Evolutionary conservation across 164 flowering plant genomes (phyloP).

Genomic region (Umbellularia californica): DNA sequence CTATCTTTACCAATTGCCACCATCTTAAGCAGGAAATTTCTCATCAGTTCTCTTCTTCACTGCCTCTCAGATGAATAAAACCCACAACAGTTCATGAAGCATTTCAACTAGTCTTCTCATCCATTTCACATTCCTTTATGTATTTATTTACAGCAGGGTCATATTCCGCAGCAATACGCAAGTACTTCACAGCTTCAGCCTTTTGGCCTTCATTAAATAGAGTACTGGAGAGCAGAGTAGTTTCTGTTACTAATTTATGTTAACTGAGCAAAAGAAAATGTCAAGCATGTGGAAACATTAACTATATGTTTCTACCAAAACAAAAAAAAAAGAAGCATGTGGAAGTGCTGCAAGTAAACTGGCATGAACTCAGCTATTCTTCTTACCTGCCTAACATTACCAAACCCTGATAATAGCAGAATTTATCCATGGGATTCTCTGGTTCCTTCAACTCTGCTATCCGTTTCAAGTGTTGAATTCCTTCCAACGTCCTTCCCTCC

Average conservation of each 20-base stretch:
- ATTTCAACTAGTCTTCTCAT: conserved; percentile 10
- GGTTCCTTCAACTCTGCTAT: conserved; percentile 64
- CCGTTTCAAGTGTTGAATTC: conserved; percentile 64
- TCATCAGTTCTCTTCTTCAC: too few species aligned
- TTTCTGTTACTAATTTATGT: not conserved
- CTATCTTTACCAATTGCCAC: too few species aligned
- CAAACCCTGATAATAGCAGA: conserved; percentile 67
- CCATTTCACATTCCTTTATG: conserved; percentile 46
- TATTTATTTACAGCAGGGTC: conserved; percentile 36
- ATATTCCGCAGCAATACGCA: conserved; percentile 49
- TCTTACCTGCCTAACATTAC: conserved; percentile 64
- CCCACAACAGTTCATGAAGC: not conserved
- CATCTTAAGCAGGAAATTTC: too few species aligned
- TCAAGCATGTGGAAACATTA: not conserved
- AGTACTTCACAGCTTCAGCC: conserved; percentile 53
- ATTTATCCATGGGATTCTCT: conserved; percentile 61
- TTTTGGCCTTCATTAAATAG: conserved; percentile 41
- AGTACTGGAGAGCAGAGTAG: conserved; percentile 34
- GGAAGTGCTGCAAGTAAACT: too few species aligned
- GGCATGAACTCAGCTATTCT: too few species aligned
- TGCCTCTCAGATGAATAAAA: too few species aligned
- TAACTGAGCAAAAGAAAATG: not conserved
- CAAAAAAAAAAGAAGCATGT: not conserved
- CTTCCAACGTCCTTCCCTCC: conserved; percentile 60
- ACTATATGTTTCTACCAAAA: too few species aligned